Evolutionary conservation across 2,329 filamentous ascomycete species (phyloP).

Genomic region (Tolypocladium album): DNA sequence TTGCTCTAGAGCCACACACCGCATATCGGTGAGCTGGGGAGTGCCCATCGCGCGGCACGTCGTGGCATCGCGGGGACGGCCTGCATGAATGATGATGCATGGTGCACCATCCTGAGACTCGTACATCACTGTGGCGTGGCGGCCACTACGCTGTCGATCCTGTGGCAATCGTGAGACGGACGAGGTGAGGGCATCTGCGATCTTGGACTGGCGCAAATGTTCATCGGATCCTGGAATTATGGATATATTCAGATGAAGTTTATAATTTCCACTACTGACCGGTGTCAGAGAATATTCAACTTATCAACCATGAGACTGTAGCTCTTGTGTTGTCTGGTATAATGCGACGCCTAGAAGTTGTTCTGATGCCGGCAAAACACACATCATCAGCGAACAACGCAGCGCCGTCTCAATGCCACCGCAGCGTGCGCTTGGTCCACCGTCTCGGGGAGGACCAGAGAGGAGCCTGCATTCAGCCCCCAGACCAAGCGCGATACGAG

Average conservation of each 20-base stretch:
- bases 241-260: not conserved
- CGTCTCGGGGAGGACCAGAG: not conserved
- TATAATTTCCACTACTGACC: not conserved
- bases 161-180: not conserved
- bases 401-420: not conserved
- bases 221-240: not conserved
- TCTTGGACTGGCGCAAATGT: not conserved
- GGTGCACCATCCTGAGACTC: not conserved
- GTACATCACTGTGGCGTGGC: not conserved
- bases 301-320: not conserved
- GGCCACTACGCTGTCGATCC: not conserved
- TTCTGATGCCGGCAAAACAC: not conserved
- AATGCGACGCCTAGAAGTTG: not conserved
- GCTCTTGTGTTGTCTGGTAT: not conserved
- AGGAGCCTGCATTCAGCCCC: not conserved
- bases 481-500: not conserved
- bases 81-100: not conserved
- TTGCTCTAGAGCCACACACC: not conserved
- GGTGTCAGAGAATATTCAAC: not conserved
- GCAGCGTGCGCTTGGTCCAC: not conserved
- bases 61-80: not conserved
- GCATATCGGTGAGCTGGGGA: slow-evolving; percentile 4
- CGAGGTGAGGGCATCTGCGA: not conserved
- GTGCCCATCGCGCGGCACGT: not conserved
- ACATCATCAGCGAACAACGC: not conserved